phyloP scores from a whole-genome alignment of 1,284 basidiomycete species.

The Boletus subluridellus region DNA sequence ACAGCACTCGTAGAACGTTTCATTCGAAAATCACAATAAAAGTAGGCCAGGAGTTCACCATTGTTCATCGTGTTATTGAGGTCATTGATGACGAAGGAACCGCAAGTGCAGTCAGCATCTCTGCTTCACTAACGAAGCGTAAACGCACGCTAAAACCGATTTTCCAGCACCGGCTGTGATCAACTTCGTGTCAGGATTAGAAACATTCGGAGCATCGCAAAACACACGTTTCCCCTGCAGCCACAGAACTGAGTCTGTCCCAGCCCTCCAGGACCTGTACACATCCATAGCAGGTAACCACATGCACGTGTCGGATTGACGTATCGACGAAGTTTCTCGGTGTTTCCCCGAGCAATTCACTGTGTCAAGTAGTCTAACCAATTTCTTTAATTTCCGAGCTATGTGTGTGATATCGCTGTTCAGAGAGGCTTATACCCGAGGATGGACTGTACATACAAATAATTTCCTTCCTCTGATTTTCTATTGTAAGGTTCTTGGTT shows the following conservation, averaged over 20 bases:
- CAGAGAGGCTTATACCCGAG: no score
- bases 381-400: background rate
- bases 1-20: slow-evolving; percentile 2
- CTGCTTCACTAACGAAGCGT: background rate
- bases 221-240: background rate
- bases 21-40: slow-evolving; percentile 7
- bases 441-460: no score
- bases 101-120: background rate
- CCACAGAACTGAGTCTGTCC: background rate
- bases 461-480: no score
- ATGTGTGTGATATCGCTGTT: background rate
- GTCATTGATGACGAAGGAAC: background rate
- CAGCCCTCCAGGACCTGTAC: background rate
- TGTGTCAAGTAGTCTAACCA: background rate
- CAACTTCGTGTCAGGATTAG: background rate
- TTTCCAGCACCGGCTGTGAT: background rate
- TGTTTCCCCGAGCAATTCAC: no score
- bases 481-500: no score
- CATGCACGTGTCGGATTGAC: no score
- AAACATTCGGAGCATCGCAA: background rate
- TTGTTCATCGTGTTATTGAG: background rate
- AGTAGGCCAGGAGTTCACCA: background rate
- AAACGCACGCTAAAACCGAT: background rate
- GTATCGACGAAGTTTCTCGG: no score
- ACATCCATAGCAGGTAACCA: background rate